phyloP scores from a whole-genome alignment of 177 flowering plant species.

The Vitis hybrid region DNA sequence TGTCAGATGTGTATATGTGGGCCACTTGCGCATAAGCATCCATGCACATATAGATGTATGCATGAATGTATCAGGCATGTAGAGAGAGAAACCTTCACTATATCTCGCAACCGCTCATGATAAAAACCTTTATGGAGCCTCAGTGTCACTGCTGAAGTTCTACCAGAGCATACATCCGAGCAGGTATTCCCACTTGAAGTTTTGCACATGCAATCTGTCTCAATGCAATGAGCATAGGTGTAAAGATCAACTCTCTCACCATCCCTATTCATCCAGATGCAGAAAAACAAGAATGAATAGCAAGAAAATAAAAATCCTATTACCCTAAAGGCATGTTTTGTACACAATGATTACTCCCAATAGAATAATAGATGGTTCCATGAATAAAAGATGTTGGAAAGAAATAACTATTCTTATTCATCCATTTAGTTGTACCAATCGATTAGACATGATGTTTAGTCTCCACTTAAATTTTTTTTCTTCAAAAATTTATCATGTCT shows the following conservation, averaged over 20 bases:
- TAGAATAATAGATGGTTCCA: no score
- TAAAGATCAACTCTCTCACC: conserved; percentile 54
- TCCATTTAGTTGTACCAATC: no score
- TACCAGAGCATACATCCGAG: conserved; percentile 3
- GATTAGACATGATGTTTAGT: no score
- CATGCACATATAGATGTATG: neutral
- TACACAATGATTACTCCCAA: no score
- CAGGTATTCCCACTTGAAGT: conserved; percentile 23
- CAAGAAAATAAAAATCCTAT: neutral
- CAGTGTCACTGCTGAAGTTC: conserved; percentile 39
- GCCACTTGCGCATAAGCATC: no score
- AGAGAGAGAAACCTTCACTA: conserved; percentile 43
- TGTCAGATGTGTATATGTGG: no score
- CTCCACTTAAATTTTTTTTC: no score
- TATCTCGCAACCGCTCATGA: conserved; percentile 65
- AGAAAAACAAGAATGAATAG: conserved; percentile 6
- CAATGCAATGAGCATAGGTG: conserved; percentile 50
- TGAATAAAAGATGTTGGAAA: no score
- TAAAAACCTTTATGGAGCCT: conserved; percentile 67
- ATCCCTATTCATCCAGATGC: conserved; percentile 46
- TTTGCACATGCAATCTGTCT: conserved; percentile 54
- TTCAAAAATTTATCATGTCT: no score
- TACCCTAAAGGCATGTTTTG: no score
- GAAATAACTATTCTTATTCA: no score
- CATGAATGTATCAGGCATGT: neutral